Percentiles rank a stretch among this genome's conserved stretches.
These are phyloP conservation scores for Aspergillus sp. DNA, from an alignment of 2,329 filamentous ascomycete species.

Conservation along the genomic window DNA sequence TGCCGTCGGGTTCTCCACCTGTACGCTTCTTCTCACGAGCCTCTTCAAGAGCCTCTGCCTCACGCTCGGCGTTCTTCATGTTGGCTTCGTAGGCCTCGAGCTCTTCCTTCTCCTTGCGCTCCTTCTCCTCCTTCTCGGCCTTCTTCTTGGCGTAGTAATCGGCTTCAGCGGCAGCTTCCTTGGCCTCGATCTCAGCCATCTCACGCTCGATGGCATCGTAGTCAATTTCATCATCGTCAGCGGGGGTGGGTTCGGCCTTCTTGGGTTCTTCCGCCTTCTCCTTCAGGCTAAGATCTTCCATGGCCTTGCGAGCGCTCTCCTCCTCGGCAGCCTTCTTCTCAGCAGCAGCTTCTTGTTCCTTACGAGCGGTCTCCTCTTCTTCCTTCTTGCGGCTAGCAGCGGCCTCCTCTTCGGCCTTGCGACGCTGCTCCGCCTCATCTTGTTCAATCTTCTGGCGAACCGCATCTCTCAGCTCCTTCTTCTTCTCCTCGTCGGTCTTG, in stretches of 20 bases:
- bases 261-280: conserved; percentile 22
- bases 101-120: conserved; percentile 44
- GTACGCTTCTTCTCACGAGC: conserved; percentile 39
- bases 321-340: conserved; percentile 30
- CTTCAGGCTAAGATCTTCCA: conserved; percentile 26
- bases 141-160: conserved; percentile 67
- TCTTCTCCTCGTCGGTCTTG: conserved; percentile 77
- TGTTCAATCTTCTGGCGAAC: conserved; percentile 51
- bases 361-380: conserved; percentile 24
- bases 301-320: conserved; percentile 34
- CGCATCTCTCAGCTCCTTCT: conserved; percentile 64
- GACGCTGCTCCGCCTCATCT: conserved; percentile 50
- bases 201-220: conserved; percentile 44
- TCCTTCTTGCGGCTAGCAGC: conserved; percentile 27
- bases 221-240: conserved; percentile 39
- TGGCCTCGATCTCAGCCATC: conserved; percentile 42
- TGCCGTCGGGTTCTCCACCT: conserved; percentile 24
- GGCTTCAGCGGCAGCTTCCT: conserved; percentile 41
- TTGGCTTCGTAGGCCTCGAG: conserved; percentile 40
- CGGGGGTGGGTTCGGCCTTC: conserved; percentile 20
- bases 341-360: conserved; percentile 12
- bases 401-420: conserved; percentile 44
- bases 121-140: conserved; percentile 59
- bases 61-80: conserved; percentile 45
- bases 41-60: conserved; percentile 45